phyloP scores from a whole-genome alignment of 768 basidiomycete genomes.

The Cyclocybe aegerita region DNA sequence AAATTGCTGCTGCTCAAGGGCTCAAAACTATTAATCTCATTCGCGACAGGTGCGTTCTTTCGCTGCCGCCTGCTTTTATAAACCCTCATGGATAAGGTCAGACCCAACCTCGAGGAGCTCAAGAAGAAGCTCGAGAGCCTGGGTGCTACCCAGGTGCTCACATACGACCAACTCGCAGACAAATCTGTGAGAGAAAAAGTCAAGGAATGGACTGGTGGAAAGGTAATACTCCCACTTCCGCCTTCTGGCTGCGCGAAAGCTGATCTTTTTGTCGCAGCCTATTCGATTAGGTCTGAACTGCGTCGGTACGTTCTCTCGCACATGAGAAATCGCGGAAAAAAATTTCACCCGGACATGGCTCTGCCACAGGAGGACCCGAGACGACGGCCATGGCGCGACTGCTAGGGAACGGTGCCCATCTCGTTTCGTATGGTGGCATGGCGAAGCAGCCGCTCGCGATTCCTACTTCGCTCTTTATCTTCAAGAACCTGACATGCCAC shows the following conservation, averaged over 20 bases:
- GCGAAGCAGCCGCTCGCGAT: slow-evolving; percentile 77
- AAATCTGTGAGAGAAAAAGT: slow-evolving; percentile 52
- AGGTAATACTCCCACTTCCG: slow-evolving; percentile 34
- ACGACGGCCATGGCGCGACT: slow-evolving; percentile 70
- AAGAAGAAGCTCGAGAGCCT: slow-evolving; percentile 51
- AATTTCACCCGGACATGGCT: background rate
- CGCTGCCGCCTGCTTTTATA: background rate
- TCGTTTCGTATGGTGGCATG: slow-evolving; percentile 92
- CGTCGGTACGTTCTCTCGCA: slow-evolving; percentile 33
- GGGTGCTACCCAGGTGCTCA: slow-evolving; percentile 76
- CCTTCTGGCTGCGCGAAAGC: slow-evolving; percentile 3
- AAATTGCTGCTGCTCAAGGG: slow-evolving; percentile 72
- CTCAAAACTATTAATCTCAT: slow-evolving; percentile 83
- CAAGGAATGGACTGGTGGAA: slow-evolving; percentile 63
- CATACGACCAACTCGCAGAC: slow-evolving; percentile 72
- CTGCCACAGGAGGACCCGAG: slow-evolving; percentile 52
- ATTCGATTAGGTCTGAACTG: slow-evolving; percentile 52
- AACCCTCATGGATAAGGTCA: slow-evolving; percentile 18
- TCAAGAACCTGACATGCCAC: slow-evolving; percentile 74
- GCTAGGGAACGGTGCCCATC: slow-evolving; percentile 64
- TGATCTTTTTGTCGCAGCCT: slow-evolving; percentile 22
- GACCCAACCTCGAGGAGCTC: slow-evolving; percentile 52
- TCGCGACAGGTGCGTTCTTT: slow-evolving; percentile 52
- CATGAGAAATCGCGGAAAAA: no score
- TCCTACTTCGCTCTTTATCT: slow-evolving; percentile 80